A percentile compares a stretch with the other conserved stretches of the same genome.
phyloP scores from a whole-genome alignment of 2,329 filamentous ascomycete genomes.

The Diaporthe eres region DNA sequence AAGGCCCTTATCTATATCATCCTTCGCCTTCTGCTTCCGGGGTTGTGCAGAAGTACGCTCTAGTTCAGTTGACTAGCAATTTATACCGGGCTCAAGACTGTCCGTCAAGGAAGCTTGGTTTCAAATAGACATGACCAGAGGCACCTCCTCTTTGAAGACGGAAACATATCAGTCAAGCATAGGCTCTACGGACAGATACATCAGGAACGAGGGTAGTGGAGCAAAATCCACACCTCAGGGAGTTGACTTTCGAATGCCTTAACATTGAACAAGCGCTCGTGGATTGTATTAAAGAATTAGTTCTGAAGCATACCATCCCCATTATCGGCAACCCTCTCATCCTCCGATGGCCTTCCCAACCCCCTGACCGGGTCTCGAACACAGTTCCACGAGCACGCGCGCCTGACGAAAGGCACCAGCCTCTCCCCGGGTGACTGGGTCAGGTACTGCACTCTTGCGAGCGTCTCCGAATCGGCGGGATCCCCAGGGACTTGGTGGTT shows the following conservation, averaged over 20 bases:
- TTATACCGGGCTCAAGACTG: too few relatives aligned
- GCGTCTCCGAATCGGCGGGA: not conserved
- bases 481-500: slow-evolving; percentile 34
- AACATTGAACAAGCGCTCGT: not conserved
- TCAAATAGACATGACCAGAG: not conserved
- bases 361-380: slow-evolving; percentile 52
- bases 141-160: not conserved
- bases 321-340: not conserved
- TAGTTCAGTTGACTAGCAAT: not conserved
- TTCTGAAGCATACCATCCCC: not conserved
- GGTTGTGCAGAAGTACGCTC: not conserved
- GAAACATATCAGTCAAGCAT: not conserved
- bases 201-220: not conserved
- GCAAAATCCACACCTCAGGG: not conserved
- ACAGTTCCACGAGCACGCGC: slow-evolving; percentile 67
- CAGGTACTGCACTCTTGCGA: slow-evolving; percentile 44
- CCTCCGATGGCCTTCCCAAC: not conserved
- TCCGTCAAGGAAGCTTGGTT: not conserved
- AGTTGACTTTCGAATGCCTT: not conserved
- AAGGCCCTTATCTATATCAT: too few relatives aligned
- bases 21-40: not conserved
- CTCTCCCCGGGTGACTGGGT: slow-evolving; percentile 53
- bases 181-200: not conserved
- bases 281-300: slow-evolving; percentile 19
- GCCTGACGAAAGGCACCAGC: slow-evolving; percentile 61